phyloP scores from a whole-genome alignment of 1,284 basidiomycete species.

The Austropuccinia psidii region DNA sequence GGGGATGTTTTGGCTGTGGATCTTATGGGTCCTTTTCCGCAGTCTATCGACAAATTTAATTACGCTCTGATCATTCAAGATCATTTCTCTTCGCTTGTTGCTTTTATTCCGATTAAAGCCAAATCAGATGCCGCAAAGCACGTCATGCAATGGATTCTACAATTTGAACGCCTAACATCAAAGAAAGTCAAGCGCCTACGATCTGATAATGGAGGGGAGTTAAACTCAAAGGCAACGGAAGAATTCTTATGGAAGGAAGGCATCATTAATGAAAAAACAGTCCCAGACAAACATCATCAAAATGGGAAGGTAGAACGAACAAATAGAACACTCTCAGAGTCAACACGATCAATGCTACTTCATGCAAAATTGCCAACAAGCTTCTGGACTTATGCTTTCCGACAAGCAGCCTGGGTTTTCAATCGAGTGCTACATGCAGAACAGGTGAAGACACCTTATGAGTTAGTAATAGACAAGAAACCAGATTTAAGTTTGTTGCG shows the following conservation, averaged over 20 bases:
- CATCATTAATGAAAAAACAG: not conserved
- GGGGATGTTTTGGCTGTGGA: not conserved
- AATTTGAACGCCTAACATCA: too few species aligned
- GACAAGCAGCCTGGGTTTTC: not conserved
- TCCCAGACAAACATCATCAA: conserved; percentile 4
- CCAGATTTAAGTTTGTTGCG: not conserved
- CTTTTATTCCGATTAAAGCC: too few species aligned
- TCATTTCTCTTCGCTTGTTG: too few species aligned
- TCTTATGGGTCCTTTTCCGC: not conserved
- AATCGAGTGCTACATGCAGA: not conserved
- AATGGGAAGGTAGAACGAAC: conserved; percentile 1
- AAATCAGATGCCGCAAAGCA: too few species aligned
- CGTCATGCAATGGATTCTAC: too few species aligned
- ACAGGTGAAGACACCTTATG: not conserved
- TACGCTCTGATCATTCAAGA: too few species aligned
- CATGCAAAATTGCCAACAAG: not conserved
- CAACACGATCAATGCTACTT: not conserved
- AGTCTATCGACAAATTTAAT: too few species aligned
- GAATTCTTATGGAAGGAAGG: not conserved
- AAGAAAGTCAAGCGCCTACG: not conserved
- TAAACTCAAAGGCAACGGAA: not conserved
- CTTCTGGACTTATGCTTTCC: not conserved
- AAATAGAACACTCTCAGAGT: too few species aligned
- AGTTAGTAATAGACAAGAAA: not conserved
- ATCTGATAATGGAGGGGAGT: not conserved